phyloP scores from a whole-genome alignment of 169 alveolate species.

The Eimeria praecox region DNA sequence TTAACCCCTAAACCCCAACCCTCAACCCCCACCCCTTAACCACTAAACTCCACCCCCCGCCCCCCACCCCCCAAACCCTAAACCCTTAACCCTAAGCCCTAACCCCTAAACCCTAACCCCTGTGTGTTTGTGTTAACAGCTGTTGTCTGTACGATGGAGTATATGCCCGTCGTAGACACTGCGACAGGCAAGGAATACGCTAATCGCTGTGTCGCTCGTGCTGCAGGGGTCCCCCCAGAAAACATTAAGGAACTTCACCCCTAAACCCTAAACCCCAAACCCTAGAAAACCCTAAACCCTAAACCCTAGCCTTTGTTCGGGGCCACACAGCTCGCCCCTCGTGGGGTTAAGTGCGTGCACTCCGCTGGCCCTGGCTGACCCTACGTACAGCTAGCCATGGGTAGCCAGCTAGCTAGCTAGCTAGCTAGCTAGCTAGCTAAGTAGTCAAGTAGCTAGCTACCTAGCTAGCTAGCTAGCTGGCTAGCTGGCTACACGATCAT shows the following conservation, averaged over 20 bases:
- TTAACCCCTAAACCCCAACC: too few species aligned
- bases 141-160: constrained; percentile 2
- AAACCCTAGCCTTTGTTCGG: background rate
- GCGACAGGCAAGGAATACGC: background rate
- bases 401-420: constrained; percentile 1
- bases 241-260: background rate
- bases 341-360: too few species aligned
- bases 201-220: background rate
- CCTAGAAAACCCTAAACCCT: constrained; percentile 18
- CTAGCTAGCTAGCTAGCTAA: too few species aligned
- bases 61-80: too few species aligned
- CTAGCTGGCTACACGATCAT: too few species aligned
- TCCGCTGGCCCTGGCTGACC: too few species aligned
- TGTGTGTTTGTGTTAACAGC: background rate
- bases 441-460: too few species aligned
- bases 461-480: background rate
- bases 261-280: constrained; percentile 24
- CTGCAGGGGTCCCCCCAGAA: background rate
- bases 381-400: background rate
- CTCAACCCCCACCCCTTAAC: too few species aligned
- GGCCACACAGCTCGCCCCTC: background rate
- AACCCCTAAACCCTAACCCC: too few species aligned
- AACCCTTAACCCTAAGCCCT: too few species aligned
- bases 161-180: background rate
- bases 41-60: too few species aligned